phyloP scores from a whole-genome alignment of 1,139 yeast species.

The Scheffersomyces titani region DNA sequence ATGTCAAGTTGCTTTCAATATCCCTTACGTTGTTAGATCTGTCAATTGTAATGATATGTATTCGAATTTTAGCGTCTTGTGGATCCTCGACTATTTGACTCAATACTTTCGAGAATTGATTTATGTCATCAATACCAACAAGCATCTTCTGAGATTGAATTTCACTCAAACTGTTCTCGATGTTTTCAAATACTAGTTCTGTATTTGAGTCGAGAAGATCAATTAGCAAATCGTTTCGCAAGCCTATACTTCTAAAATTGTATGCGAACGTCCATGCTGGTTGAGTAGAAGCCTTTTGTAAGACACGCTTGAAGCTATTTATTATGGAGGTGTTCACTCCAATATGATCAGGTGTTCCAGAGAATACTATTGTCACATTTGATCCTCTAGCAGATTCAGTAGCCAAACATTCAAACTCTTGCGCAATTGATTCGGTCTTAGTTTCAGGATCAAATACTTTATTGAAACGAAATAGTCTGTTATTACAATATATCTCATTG shows the following conservation, averaged over 20 bases:
- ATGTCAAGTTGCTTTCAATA: conserved; percentile 13
- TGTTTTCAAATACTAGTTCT: conserved; percentile 11
- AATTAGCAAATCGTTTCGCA: background rate
- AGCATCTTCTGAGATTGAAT: conserved; percentile 23
- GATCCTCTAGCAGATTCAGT: conserved; percentile 16
- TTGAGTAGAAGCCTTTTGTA: conserved; percentile 4
- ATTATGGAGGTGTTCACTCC: conserved; percentile 10
- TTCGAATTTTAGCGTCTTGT: background rate
- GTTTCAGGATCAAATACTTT: conserved; percentile 18
- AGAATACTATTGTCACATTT: conserved; percentile 20
- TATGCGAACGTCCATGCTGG: conserved; percentile 11
- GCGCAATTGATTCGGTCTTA: conserved; percentile 11
- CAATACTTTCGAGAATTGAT: conserved; percentile 6
- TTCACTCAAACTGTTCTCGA: conserved; percentile 7
- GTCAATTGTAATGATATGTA: conserved; percentile 9
- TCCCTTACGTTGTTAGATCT: conserved; percentile 4
- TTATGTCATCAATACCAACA: conserved; percentile 11
- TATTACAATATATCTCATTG: conserved; percentile 1
- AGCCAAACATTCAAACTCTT: conserved; percentile 23
- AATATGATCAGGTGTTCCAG: conserved; percentile 12
- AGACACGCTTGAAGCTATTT: conserved; percentile 12
- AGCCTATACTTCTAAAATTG: conserved; percentile 7
- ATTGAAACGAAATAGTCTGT: conserved; percentile 14
- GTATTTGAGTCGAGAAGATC: conserved; percentile 5
- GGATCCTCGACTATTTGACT: conserved; percentile 1